phyloP scores from a whole-genome alignment of 2,329 filamentous ascomycete genomes.

The Alternaria metachromatica region DNA sequence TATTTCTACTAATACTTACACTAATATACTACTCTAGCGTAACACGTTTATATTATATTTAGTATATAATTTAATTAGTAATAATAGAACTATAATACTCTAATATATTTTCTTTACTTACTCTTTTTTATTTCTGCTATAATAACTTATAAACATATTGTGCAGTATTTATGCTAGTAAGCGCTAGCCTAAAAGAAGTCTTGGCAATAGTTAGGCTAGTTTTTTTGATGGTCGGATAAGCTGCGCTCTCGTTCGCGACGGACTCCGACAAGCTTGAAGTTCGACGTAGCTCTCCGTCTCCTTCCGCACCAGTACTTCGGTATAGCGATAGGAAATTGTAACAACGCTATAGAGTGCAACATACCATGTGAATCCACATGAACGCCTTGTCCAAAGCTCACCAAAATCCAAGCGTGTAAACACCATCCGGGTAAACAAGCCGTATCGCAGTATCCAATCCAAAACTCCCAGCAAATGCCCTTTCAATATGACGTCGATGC shows the following conservation, averaged over 20 bases:
- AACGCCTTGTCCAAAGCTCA: conserved; percentile 10
- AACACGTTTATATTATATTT: too few relatives aligned
- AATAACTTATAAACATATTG: too few relatives aligned
- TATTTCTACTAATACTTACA: too few relatives aligned
- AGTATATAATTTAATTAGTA: too few relatives aligned
- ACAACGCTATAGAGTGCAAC: conserved; percentile 2
- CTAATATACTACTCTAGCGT: too few relatives aligned
- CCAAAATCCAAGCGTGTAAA: conserved; percentile 8
- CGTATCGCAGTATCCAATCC: conserved; percentile 8
- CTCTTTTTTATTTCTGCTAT: too few relatives aligned
- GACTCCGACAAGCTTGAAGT: not conserved
- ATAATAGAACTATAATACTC: too few relatives aligned
- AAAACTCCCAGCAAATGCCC: conserved; percentile 38
- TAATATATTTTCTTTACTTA: too few relatives aligned
- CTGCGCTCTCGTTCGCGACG: not conserved
- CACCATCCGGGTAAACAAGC: conserved; percentile 1
- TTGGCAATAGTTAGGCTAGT: too few relatives aligned
- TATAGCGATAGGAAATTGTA: not conserved
- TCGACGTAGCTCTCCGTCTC: conserved; percentile 1
- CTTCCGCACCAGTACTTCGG: not conserved
- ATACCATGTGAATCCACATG: not conserved
- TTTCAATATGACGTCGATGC: conserved; percentile 3
- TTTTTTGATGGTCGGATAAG: too few relatives aligned
- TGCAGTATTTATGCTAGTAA: too few relatives aligned
- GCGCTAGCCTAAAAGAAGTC: too few relatives aligned